Conservation (phyloP, 2,329 filamentous ascomycete genomes). For the Cryphonectria carpinicola region DNA sequence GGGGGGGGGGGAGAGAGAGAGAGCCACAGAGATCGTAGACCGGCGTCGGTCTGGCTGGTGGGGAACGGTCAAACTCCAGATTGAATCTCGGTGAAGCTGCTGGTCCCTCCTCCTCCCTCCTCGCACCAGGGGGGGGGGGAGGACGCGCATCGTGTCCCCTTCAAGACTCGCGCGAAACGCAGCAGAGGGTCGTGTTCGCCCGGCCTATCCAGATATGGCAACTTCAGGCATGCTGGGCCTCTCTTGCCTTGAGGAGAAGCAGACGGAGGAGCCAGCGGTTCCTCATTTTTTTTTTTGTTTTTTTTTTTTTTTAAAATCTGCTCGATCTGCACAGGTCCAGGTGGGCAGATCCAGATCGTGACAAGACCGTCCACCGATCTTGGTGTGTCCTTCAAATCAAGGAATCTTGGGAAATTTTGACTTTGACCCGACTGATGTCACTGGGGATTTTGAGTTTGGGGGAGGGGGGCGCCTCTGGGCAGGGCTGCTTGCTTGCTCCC, state of each 20-base stretch:
- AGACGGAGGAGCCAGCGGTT: neutral
- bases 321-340: neutral
- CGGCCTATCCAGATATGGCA: constrained; percentile 1
- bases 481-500: too few relatives aligned
- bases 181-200: neutral
- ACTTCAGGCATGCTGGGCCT: neutral
- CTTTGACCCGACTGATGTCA: neutral
- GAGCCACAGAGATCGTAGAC: constrained; percentile 6
- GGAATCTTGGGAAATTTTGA: neutral
- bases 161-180: constrained; percentile 6
- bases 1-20: too few relatives aligned
- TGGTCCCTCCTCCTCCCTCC: neutral
- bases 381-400: neutral
- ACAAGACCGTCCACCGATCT: neutral
- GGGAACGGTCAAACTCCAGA: neutral
- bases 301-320: too few relatives aligned
- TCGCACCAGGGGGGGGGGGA: neutral
- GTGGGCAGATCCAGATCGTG: neutral
- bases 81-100: neutral
- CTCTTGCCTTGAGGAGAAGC: neutral
- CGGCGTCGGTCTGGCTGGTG: neutral
- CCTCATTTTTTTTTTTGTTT: neutral
- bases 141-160: neutral
- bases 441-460: too few relatives aligned
- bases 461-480: too few relatives aligned